A percentile compares a stretch with the other conserved stretches of the same genome.
These are phyloP conservation scores for Neurospora hispaniola DNA, from an alignment of 495 filamentous ascomycete species.

Conservation along the genomic window DNA sequence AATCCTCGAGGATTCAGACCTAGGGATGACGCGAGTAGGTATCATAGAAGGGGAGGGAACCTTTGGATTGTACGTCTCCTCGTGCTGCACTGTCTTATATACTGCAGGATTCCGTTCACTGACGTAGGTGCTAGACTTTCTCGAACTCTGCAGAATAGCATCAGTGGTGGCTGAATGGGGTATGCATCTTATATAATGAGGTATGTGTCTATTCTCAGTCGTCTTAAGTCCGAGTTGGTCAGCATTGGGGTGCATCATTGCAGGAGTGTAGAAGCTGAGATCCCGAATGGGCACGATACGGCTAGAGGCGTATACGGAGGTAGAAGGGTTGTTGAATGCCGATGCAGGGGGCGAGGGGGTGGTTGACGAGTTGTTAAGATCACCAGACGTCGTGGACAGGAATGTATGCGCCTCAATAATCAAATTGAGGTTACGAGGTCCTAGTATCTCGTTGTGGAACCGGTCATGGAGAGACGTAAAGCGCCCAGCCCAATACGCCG, in stretches of 20 bases:
- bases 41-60: background rate
- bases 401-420: constrained; percentile 17
- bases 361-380: constrained; percentile 1
- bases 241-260: background rate
- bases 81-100: background rate
- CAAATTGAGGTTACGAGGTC: constrained; percentile 13
- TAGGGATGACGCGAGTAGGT: background rate
- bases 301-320: constrained; percentile 8
- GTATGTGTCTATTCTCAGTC: background rate
- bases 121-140: background rate
- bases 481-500: constrained; percentile 46
- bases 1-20: background rate
- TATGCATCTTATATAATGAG: constrained; percentile 1
- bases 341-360: constrained; percentile 1
- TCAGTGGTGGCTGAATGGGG: constrained; percentile 19
- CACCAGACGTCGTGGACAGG: constrained; percentile 12
- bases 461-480: constrained; percentile 43
- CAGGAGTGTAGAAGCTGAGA: background rate
- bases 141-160: constrained; percentile 13
- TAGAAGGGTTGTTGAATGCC: constrained; percentile 16
- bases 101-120: background rate
- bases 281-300: background rate
- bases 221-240: background rate
- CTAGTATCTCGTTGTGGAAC: constrained; percentile 37
- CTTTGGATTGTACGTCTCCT: background rate